Evolutionary conservation across 2,329 filamentous ascomycete species (phyloP).

Genomic region (Ascochyta fabae): DNA sequence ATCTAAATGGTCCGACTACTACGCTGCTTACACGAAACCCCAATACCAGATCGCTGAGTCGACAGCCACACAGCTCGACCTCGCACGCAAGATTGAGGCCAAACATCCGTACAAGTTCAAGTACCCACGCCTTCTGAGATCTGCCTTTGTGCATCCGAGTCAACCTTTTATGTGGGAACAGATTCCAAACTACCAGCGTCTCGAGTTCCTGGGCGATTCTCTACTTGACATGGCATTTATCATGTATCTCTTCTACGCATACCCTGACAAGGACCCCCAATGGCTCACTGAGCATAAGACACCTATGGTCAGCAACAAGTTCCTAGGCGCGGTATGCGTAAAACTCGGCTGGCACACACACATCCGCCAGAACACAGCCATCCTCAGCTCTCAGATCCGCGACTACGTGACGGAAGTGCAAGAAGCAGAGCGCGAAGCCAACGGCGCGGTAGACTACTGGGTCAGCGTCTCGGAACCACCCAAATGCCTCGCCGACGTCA

Average conservation of each 20-base stretch:
- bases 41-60: conserved; percentile 69
- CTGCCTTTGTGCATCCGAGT: conserved; percentile 88
- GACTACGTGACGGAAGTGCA: conserved; percentile 65
- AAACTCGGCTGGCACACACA: conserved; percentile 78
- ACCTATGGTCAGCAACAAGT: conserved; percentile 98
- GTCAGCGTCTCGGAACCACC: conserved; percentile 64
- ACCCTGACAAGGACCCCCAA: conserved; percentile 83
- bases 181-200: conserved; percentile 86
- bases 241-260: conserved; percentile 78
- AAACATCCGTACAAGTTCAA: conserved; percentile 72
- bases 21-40: conserved; percentile 70
- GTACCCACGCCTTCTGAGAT: conserved; percentile 77
- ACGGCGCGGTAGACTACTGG: conserved; percentile 72
- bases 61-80: conserved; percentile 71
- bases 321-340: conserved; percentile 82
- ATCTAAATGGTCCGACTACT: conserved; percentile 75
- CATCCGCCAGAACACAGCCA: conserved; percentile 61
- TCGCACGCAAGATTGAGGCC: conserved; percentile 68
- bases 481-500: conserved; percentile 81
- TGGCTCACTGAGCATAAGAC: conserved; percentile 99
- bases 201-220: conserved; percentile 91
- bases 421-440: conserved; percentile 57
- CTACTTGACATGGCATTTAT: conserved; percentile 86
- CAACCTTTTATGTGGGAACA: conserved; percentile 75
- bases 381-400: conserved; percentile 59